These are phyloP conservation scores for Erigeron philadelphicus DNA, from an alignment of 140 eudicot genomes.

Conservation along the genomic window DNA sequence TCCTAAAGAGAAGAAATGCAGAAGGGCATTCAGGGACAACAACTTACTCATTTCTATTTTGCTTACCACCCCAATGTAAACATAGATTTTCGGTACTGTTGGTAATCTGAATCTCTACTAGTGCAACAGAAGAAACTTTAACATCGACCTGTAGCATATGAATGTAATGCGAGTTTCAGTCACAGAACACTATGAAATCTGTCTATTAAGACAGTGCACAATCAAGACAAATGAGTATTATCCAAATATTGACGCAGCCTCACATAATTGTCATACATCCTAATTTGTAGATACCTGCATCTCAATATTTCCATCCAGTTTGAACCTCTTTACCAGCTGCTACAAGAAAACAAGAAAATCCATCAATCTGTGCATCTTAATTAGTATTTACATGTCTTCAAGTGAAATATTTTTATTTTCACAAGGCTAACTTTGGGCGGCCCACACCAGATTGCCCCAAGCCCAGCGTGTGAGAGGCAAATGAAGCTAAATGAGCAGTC, in stretches of 20 bases:
- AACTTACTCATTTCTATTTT: constrained; percentile 52
- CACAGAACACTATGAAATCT: constrained; percentile 10
- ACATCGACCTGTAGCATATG: constrained; percentile 54
- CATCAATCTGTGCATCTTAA: constrained; percentile 15
- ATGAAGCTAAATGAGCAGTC: too few species aligned
- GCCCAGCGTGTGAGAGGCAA: too few species aligned
- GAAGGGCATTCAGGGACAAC: constrained; percentile 12
- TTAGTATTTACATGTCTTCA: background rate
- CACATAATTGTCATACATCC: constrained; percentile 8
- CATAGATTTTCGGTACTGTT: constrained; percentile 47
- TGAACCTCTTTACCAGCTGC: constrained; percentile 68
- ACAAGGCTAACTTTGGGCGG: too few species aligned
- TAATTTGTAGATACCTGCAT: constrained; percentile 57
- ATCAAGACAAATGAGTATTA: background rate
- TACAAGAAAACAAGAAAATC: constrained; percentile 27
- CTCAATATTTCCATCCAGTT: constrained; percentile 61
- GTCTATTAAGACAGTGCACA: background rate
- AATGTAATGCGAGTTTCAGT: constrained; percentile 14
- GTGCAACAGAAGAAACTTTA: constrained; percentile 36
- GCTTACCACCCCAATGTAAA: constrained; percentile 85
- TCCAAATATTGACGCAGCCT: constrained; percentile 13
- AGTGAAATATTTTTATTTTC: too few species aligned
- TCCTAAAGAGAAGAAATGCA: background rate
- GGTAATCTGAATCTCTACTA: constrained; percentile 60
- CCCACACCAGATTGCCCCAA: too few species aligned